Evolutionary conservation across 768 basidiomycete species (phyloP).

Genomic region (Leccinum barrowsii): DNA sequence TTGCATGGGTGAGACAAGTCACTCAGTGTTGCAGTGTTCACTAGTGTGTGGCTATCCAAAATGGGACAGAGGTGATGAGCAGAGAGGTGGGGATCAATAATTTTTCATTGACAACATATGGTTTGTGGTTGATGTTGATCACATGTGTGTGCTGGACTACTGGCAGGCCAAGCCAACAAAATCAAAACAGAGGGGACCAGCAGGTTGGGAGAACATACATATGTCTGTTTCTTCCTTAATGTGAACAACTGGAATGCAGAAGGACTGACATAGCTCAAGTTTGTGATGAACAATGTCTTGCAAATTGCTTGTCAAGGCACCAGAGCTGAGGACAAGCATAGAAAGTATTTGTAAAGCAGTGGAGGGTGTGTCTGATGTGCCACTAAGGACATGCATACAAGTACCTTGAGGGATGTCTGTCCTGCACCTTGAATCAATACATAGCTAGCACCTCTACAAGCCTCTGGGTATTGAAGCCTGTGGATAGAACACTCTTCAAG

Average conservation of each 20-base stretch:
- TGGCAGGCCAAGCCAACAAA: neutral
- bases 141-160: slow-evolving; percentile 18
- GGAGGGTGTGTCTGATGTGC: neutral
- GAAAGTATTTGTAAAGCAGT: neutral
- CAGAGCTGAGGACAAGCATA: neutral
- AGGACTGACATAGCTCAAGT: slow-evolving; percentile 21
- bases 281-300: slow-evolving; percentile 22
- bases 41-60: too few relatives aligned
- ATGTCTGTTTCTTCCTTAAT: slow-evolving; percentile 21
- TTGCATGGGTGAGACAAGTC: too few relatives aligned
- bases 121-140: slow-evolving; percentile 13
- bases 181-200: slow-evolving; percentile 7
- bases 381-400: slow-evolving; percentile 2
- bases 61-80: neutral
- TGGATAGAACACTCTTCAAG: too few relatives aligned
- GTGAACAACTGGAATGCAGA: neutral
- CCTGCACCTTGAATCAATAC: too few relatives aligned
- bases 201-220: slow-evolving; percentile 14
- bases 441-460: too few relatives aligned
- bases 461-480: too few relatives aligned
- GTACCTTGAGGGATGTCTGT: slow-evolving; percentile 1
- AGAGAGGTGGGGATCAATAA: slow-evolving; percentile 8
- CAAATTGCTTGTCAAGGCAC: slow-evolving; percentile 10
- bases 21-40: too few relatives aligned
- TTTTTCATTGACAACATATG: slow-evolving; percentile 12